These are phyloP conservation scores for Leccinum truebloodii DNA, from an alignment of 768 basidiomycete genomes.

Conservation along the genomic window DNA sequence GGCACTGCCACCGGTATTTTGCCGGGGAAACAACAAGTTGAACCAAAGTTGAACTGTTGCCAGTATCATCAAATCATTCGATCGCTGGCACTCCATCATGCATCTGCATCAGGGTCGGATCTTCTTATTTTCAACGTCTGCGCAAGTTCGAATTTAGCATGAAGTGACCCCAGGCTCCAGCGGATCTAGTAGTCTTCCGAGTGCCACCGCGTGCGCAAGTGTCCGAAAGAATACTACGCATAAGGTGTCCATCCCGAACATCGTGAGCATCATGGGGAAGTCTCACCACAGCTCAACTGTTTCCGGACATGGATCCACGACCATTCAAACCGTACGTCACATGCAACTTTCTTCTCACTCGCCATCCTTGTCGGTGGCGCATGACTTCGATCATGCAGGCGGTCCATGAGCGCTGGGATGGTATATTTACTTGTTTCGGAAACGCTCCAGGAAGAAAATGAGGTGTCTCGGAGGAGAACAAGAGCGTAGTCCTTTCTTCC, in stretches of 20 bases:
- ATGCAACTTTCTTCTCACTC: not conserved
- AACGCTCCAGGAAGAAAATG: not conserved
- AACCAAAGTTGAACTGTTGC: too few species aligned
- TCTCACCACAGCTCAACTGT: not conserved
- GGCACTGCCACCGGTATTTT: too few species aligned
- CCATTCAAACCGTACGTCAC: slow-evolving; percentile 10
- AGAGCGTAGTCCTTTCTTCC: not conserved
- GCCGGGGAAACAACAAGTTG: too few species aligned
- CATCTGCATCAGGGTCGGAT: too few species aligned
- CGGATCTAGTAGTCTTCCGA: too few species aligned
- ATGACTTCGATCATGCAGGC: slow-evolving; percentile 5
- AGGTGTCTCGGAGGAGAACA: not conserved
- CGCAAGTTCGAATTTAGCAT: too few species aligned
- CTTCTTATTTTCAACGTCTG: too few species aligned
- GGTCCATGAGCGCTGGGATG: not conserved
- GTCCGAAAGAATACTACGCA: not conserved
- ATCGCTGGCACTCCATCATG: too few species aligned
- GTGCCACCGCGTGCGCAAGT: too few species aligned
- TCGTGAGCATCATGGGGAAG: not conserved
- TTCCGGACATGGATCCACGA: not conserved
- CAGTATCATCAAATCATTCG: too few species aligned
- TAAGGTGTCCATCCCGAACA: not conserved
- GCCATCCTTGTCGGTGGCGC: not conserved
- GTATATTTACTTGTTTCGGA: not conserved
- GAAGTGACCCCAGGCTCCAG: too few species aligned